Conservation (phyloP, 179 eudicot genomes). For the Vitellaria paradoxa region DNA sequence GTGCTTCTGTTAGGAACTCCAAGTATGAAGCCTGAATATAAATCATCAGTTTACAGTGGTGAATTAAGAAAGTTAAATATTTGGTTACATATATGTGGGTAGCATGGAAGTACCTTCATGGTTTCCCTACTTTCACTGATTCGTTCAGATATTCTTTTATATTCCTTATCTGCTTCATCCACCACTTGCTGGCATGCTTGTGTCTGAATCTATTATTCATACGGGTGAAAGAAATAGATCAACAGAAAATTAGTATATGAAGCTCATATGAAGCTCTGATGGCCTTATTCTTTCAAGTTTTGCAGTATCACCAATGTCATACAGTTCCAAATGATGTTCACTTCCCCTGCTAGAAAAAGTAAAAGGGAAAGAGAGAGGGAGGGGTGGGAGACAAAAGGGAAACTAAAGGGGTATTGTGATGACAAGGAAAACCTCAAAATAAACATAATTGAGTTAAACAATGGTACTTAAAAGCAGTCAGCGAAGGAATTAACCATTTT, state of each 20-base stretch:
- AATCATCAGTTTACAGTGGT: background rate
- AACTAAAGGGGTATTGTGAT: background rate
- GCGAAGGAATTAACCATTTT: background rate
- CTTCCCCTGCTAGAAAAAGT: background rate
- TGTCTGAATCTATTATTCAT: constrained; percentile 52
- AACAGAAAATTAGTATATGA: constrained; percentile 1
- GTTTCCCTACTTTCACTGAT: constrained; percentile 65
- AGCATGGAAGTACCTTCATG: constrained; percentile 49
- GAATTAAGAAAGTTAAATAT: background rate
- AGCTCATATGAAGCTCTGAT: background rate
- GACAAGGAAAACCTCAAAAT: background rate
- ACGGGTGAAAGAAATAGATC: constrained; percentile 4
- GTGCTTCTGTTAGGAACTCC: constrained; percentile 64
- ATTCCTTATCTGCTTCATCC: constrained; percentile 74
- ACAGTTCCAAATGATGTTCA: background rate
- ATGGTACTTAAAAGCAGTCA: background rate
- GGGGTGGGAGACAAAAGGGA: background rate
- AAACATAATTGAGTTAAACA: background rate
- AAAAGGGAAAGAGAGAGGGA: background rate
- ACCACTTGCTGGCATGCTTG: constrained; percentile 68
- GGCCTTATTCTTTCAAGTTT: background rate
- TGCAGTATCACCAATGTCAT: background rate
- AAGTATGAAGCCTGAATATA: constrained; percentile 57
- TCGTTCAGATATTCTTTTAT: constrained; percentile 60
- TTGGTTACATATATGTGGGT: background rate